Conservation (phyloP, 2,329 filamentous ascomycete species). For the Laburnicola sp. region DNA sequence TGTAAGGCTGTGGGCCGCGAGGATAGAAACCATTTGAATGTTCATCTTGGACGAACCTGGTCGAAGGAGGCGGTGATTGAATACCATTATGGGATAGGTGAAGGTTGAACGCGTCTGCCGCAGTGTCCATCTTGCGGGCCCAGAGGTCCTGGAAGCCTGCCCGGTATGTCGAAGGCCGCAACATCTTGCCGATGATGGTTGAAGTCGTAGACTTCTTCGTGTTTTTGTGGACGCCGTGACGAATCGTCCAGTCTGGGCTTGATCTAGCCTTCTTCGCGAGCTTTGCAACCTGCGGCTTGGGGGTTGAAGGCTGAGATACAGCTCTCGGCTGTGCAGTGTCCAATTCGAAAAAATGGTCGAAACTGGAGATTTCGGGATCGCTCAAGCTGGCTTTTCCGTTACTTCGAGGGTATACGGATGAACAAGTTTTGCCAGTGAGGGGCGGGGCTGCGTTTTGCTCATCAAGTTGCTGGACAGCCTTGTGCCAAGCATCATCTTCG, state of each 20-base stretch:
- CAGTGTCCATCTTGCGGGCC: slow-evolving; percentile 54
- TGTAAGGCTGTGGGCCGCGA: slow-evolving; percentile 30
- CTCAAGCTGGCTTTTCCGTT: slow-evolving; percentile 36
- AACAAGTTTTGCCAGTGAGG: slow-evolving; percentile 27
- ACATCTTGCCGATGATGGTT: slow-evolving; percentile 54
- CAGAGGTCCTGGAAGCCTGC: slow-evolving; percentile 54
- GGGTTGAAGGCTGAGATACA: slow-evolving; percentile 41
- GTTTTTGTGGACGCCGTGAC: slow-evolving; percentile 29
- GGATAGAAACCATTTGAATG: slow-evolving; percentile 25
- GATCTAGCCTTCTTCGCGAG: slow-evolving; percentile 33
- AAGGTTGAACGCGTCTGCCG: slow-evolving; percentile 54
- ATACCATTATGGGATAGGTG: slow-evolving; percentile 45
- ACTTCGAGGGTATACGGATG: slow-evolving; percentile 38
- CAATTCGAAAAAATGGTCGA: slow-evolving; percentile 35
- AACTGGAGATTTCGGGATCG: slow-evolving; percentile 37
- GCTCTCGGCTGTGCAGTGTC: slow-evolving; percentile 27
- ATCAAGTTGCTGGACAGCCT: slow-evolving; percentile 56
- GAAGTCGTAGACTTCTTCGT: slow-evolving; percentile 23
- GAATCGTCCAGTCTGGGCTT: slow-evolving; percentile 23
- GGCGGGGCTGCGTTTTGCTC: slow-evolving; percentile 54
- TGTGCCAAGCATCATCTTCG: slow-evolving; percentile 58
- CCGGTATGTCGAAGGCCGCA: slow-evolving; percentile 55
- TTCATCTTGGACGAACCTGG: slow-evolving; percentile 32
- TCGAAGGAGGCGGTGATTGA: slow-evolving; percentile 32
- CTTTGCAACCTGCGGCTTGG: slow-evolving; percentile 25